A percentile compares a stretch with the other conserved stretches of the same genome.
phyloP scores from a whole-genome alignment of 352 stramenopile species.

The Phytophthora pisi region DNA sequence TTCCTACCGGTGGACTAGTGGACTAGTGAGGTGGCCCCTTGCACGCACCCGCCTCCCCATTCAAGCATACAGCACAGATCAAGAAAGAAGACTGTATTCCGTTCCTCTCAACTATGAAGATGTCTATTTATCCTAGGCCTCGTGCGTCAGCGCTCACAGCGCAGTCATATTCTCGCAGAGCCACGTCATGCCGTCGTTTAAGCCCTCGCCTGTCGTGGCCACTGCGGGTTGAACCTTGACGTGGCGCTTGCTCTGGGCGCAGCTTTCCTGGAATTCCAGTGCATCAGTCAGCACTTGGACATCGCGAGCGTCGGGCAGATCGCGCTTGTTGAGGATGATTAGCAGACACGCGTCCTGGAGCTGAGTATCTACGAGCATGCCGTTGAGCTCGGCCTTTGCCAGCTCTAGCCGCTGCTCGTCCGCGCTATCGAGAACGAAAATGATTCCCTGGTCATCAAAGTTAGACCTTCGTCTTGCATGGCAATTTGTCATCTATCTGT shows the following conservation, averaged over 20 bases:
- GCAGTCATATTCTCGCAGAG: conserved; percentile 81
- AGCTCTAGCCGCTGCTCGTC: conserved; percentile 70
- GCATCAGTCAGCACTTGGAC: conserved; percentile 55
- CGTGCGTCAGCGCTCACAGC: conserved; percentile 40
- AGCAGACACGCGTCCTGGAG: conserved; percentile 72
- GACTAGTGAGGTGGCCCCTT: conserved; percentile 6
- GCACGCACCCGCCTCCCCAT: background rate
- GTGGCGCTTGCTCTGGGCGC: conserved; percentile 48
- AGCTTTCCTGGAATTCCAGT: conserved; percentile 62
- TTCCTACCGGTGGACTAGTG: conserved; percentile 15
- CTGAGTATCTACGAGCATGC: conserved; percentile 71
- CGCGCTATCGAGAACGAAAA: conserved; percentile 86
- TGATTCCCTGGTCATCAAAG: conserved; percentile 54
- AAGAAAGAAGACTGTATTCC: conserved; percentile 41
- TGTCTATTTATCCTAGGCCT: conserved; percentile 24
- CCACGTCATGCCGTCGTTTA: conserved; percentile 78
- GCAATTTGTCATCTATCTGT: background rate
- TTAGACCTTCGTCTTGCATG: background rate
- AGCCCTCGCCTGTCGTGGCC: conserved; percentile 76
- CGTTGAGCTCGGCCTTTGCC: conserved; percentile 72
- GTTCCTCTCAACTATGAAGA: conserved; percentile 14
- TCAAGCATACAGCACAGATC: conserved; percentile 21
- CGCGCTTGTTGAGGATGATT: conserved; percentile 81
- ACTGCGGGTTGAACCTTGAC: conserved; percentile 72
- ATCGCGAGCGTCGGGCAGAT: conserved; percentile 57